Conservation (phyloP, 1,284 basidiomycete species). For the Apiotrichum mycotoxinovorans region DNA sequence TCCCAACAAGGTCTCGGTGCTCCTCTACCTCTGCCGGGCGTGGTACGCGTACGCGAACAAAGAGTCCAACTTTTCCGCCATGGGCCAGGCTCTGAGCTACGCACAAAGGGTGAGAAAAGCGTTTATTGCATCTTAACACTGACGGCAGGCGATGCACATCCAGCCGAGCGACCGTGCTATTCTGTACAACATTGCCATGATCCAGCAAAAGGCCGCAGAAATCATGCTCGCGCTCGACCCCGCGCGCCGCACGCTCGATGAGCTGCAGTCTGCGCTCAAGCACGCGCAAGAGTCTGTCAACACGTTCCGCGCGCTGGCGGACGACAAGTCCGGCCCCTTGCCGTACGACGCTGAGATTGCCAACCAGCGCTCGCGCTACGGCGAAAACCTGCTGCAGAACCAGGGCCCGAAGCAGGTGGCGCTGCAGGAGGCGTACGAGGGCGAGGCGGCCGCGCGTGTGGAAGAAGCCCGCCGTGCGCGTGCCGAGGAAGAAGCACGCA, state of each 20-base stretch:
- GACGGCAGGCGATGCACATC: slow-evolving; percentile 66
- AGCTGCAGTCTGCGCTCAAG: slow-evolving; percentile 70
- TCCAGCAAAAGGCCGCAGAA: slow-evolving; percentile 89
- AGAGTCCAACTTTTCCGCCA: slow-evolving; percentile 72
- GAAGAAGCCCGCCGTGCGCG: slow-evolving; percentile 61
- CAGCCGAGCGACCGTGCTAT: slow-evolving; percentile 82
- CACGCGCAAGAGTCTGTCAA: slow-evolving; percentile 87
- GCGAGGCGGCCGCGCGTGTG: slow-evolving; percentile 65
- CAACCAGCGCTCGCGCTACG: slow-evolving; percentile 81
- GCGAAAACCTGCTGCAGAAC: slow-evolving; percentile 73
- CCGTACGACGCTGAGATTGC: slow-evolving; percentile 83
- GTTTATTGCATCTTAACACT: background rate
- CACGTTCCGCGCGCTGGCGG: slow-evolving; percentile 74
- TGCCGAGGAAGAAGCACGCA: slow-evolving; percentile 47
- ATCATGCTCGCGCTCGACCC: slow-evolving; percentile 70
- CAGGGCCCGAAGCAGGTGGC: slow-evolving; percentile 72
- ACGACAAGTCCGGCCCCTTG: slow-evolving; percentile 64
- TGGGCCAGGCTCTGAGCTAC: slow-evolving; percentile 73
- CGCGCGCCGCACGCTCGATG: slow-evolving; percentile 70
- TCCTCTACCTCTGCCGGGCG: slow-evolving; percentile 79
- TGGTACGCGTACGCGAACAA: slow-evolving; percentile 89
- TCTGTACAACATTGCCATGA: slow-evolving; percentile 91
- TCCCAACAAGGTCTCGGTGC: slow-evolving; percentile 64
- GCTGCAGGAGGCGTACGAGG: slow-evolving; percentile 70
- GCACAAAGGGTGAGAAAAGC: slow-evolving; percentile 63